These are phyloP conservation scores for Suhomyces terraborum DNA, from an alignment of 1,139 yeast genomes.

Conservation along the genomic window DNA sequence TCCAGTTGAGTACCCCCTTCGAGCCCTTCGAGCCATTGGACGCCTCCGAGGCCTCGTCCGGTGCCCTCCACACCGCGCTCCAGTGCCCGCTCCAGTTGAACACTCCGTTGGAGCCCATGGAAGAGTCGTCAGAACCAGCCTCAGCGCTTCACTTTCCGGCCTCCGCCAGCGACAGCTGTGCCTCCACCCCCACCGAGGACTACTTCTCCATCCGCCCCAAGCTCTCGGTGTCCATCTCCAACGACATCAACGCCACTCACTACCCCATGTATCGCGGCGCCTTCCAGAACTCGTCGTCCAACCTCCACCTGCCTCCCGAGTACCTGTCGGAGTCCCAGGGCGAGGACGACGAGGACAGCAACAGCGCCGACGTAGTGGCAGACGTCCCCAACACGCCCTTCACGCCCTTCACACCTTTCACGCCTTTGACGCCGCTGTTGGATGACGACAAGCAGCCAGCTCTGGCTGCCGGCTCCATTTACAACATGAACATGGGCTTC, in stretches of 20 bases:
- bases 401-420: constrained; percentile 18
- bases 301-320: constrained; percentile 16
- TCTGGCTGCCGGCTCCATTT: constrained; percentile 4
- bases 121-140: no score
- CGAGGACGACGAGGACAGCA: constrained; percentile 10
- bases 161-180: constrained; percentile 11
- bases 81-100: constrained; percentile 9
- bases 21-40: no score
- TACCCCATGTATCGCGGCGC: constrained; percentile 10
- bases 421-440: constrained; percentile 15
- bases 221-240: constrained; percentile 15
- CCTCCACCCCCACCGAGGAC: constrained; percentile 17
- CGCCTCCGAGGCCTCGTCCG: no score
- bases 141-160: constrained; percentile 1
- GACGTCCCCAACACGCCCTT: constrained; percentile 10
- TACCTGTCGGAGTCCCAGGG: constrained; percentile 12
- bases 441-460: constrained; percentile 5
- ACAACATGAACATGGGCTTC: constrained; percentile 2
- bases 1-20: constrained; percentile 8
- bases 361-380: constrained; percentile 1
- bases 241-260: constrained; percentile 15
- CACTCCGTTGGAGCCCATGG: constrained; percentile 9
- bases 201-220: constrained; percentile 20
- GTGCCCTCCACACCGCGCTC: no score
- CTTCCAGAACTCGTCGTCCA: constrained; percentile 4